Evolutionary conservation across 768 basidiomycete genomes (phyloP), one percentile per base, ranked within the genome.

Genomic region (Psilocybe azurescens): DNA sequence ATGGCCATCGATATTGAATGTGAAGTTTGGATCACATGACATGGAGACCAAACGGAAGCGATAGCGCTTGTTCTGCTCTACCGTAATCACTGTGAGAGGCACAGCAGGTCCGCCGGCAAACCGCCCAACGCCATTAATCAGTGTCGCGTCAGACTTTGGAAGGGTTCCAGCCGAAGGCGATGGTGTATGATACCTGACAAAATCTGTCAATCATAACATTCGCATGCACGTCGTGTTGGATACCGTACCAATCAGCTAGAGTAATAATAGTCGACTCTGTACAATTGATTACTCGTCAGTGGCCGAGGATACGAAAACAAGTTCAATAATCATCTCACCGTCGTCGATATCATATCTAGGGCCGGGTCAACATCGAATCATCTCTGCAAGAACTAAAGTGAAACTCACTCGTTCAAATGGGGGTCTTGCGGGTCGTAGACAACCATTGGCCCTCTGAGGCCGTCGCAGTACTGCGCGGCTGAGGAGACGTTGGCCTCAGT

Each of bases 381-480:
- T 41, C 10, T 11, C 13, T 5, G 39, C 11, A 56, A 18, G 20
- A 36, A 18, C 29, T 61, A 47, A 58, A 16, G 13, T 28, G 41
- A 16, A 14, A 44, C 61, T 30, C n/a, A 38, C 54, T 73, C 60
- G 41, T 59, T 38, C 53, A 60, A 64, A 44, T 79, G 73, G 11
- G 80, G 79, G 60, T 82, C 80, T 20, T 57, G 13, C 8, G 63
- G 68, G 44, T 84, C 82, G 39, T 83, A 82, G 13, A 86, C 72
- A 6, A 86, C 76, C 38, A 85, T 39, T 2, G 79, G 74, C 0
- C 84, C 85, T 47, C 85, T 71, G 28, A 86, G 74, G 0, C 85
- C 85, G 57, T 87, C 85, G 54, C 86, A 87, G 59, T 86, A 86
- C 70, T 86, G 85, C 0, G 79, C 78, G 5, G 76, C 77, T 73